Conservation (phyloP, 768 basidiomycete species). For the Leccinum subgranulosum region DNA sequence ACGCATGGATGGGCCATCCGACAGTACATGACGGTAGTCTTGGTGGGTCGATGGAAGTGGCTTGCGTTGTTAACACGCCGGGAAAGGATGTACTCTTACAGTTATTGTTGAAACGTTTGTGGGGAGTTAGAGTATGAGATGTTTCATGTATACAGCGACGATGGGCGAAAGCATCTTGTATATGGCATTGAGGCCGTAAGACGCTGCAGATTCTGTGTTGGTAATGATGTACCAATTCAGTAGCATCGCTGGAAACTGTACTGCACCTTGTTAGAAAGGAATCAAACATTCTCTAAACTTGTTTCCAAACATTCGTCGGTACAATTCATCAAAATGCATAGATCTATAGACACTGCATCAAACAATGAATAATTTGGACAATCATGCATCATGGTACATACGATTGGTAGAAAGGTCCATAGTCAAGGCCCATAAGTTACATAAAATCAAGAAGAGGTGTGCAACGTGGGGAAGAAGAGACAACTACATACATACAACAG, state of each 20-base stretch:
- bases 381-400: not conserved
- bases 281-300: not conserved
- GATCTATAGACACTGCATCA: not conserved
- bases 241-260: slow-evolving; percentile 9
- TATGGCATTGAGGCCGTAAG: not conserved
- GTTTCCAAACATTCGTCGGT: not conserved
- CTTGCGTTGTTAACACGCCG: slow-evolving; percentile 60
- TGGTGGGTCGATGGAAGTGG: slow-evolving; percentile 36
- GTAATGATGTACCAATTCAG: not conserved
- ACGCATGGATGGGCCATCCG: slow-evolving; percentile 18
- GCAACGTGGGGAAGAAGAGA: not conserved
- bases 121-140: slow-evolving; percentile 33
- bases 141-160: too few relatives aligned
- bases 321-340: not conserved
- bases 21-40: slow-evolving; percentile 18
- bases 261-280: too few relatives aligned
- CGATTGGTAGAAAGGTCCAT: not conserved
- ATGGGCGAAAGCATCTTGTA: not conserved
- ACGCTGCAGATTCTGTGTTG: too few relatives aligned
- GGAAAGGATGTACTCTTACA: slow-evolving; percentile 50
- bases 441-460: not conserved
- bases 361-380: not conserved
- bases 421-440: not conserved
- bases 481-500: slow-evolving; percentile 23
- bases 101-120: slow-evolving; percentile 53